Evolutionary conservation across 1,284 basidiomycete species (phyloP), one percentile per base, ranked within the genome.

Genomic region (Malassezia obtusa): DNA sequence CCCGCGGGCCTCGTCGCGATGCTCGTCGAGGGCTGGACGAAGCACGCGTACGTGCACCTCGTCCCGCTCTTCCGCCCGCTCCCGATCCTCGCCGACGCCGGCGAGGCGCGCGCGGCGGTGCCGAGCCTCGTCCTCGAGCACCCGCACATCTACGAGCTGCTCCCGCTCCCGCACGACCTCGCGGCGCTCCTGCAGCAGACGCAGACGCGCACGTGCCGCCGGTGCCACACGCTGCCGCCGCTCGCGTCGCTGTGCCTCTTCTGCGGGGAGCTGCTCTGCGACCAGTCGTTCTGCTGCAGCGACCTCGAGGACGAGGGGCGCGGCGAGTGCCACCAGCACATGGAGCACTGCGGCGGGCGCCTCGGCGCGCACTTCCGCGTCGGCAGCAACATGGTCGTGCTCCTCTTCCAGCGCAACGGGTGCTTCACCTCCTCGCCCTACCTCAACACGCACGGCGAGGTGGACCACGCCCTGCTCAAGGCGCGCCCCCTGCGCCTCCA

Each of bases 251-350:
- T 99, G 3, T 99, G 92, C 73, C 76, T 96, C 56, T 79, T 91
- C 46, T 99, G 94, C 65, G 92, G 92, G 1, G 79, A 83, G 39
- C 82, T 86, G 15, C 83, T 88, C 8, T 98, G 94, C 71, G 82
- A 91, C 76, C 87, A 91, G 70, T 87, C 87, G 61, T 86, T 91
- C 65, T 99, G 92, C 70, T 99, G 92, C 74, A 80, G 80, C 62
- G 87, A 90, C 63, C 67, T 77, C 22, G 84, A 88, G 37, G 75
- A 78, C 41, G 61, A 62, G 25, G 45, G 52, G 28, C 77, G 80
- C 49, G 76, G 80, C 60, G 94, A 99, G 73, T 96, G 92, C 75
- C 98, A 96, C 74, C 82, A 87, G 78, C 94, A 98, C 74, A 86
- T 85, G 62, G 80, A 89, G 79, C 85, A 87, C 87, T 98, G 92